Percentiles rank a stretch among this genome's conserved stretches.
Conservation (phyloP, 257 asterid genomes). For the Solanum okadae region DNA sequence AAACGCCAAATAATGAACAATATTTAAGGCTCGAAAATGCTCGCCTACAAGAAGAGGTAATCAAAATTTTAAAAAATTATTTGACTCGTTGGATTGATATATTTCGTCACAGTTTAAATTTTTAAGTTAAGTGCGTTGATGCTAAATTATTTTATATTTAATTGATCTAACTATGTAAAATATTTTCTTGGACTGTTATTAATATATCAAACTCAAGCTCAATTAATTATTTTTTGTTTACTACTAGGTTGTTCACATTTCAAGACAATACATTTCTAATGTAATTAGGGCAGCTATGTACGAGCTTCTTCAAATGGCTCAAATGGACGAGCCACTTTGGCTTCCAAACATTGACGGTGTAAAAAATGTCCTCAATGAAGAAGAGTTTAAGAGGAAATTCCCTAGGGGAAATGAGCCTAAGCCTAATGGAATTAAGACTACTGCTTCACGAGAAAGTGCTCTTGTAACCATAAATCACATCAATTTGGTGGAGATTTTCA, state of each 20-base stretch:
- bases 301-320: conserved; percentile 22
- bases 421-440: conserved; percentile 4
- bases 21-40: too few relatives aligned
- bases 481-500: conserved; percentile 21
- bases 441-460: conserved; percentile 20
- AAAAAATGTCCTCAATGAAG: conserved; percentile 5
- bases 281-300: conserved; percentile 29
- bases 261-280: background rate
- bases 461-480: conserved; percentile 7
- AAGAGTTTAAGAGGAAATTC: conserved; percentile 23
- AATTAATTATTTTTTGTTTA: background rate
- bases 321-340: conserved; percentile 40
- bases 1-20: too few relatives aligned
- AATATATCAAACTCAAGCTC: background rate
- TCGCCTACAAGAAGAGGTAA: too few relatives aligned
- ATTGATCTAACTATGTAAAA: background rate
- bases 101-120: background rate
- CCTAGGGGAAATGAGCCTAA: background rate
- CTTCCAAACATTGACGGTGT: conserved; percentile 6
- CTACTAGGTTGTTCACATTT: background rate
- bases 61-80: background rate
- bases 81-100: background rate
- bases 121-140: background rate
- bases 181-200: background rate
- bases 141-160: background rate